Conservation (phyloP, 2,329 filamentous ascomycete genomes). For the Chrysoporthe deuterocubensis region DNA sequence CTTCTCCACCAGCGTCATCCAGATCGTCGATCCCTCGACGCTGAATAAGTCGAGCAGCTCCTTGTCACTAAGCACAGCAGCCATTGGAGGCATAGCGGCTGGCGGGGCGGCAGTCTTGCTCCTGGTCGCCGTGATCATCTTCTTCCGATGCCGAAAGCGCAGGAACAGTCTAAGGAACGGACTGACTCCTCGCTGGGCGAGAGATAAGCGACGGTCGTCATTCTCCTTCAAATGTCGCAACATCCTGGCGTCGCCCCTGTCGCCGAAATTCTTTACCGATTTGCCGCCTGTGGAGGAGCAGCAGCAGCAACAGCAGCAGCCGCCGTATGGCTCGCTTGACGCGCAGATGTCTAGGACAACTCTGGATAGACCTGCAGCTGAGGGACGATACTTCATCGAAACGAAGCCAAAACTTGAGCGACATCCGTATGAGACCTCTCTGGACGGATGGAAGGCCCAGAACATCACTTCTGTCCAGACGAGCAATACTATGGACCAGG, state of each 20-base stretch:
- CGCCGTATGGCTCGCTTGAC: constrained; percentile 34
- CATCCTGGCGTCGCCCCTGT: constrained; percentile 43
- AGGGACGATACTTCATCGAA: constrained; percentile 21
- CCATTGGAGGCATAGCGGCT: constrained; percentile 50
- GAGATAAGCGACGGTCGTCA: constrained; percentile 46
- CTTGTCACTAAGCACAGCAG: constrained; percentile 18
- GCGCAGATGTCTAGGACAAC: constrained; percentile 22
- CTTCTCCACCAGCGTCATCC: constrained; percentile 43
- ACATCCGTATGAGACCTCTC: constrained; percentile 18
- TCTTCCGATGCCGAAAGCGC: constrained; percentile 52
- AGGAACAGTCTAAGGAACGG: constrained; percentile 40
- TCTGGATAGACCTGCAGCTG: neutral
- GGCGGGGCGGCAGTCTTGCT: constrained; percentile 43
- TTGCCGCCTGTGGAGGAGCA: constrained; percentile 16
- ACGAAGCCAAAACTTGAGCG: constrained; percentile 16
- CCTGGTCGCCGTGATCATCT: constrained; percentile 45
- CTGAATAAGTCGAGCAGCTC: neutral
- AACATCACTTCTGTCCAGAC: constrained; percentile 6
- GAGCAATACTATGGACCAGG: neutral
- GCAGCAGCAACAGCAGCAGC: neutral
- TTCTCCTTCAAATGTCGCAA: constrained; percentile 58
- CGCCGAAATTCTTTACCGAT: constrained; percentile 42
- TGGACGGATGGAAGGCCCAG: constrained; percentile 11
- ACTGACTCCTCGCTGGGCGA: constrained; percentile 35
- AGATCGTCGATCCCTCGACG: constrained; percentile 19